Evolutionary conservation across 75 land plant species (phyloP).

Genomic region (Larix kaempferi): DNA sequence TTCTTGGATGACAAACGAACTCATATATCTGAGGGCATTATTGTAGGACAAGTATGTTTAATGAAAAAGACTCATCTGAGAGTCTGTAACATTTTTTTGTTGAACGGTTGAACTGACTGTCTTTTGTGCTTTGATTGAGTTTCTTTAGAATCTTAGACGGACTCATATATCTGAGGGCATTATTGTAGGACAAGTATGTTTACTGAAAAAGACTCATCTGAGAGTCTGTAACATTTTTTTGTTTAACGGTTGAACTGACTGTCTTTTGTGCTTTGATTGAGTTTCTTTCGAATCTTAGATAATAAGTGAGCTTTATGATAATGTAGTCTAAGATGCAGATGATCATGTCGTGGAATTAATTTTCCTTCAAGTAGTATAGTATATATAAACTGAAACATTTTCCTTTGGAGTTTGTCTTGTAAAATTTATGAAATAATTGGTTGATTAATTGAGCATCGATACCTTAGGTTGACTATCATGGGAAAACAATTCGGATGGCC

Average conservation of each 20-base stretch:
- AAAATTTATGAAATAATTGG: neutral
- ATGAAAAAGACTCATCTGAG: neutral
- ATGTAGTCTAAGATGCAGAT: neutral
- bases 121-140: neutral
- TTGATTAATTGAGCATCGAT: neutral
- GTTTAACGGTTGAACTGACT: neutral
- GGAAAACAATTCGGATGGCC: slow-evolving; percentile 24
- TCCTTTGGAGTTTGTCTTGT: neutral
- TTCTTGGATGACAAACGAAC: slow-evolving; percentile 35
- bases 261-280: neutral
- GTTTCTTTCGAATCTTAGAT: too few relatives aligned
- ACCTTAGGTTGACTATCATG: slow-evolving; percentile 26
- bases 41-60: slow-evolving; percentile 23
- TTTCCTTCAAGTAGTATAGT: neutral
- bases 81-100: neutral
- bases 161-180: slow-evolving; percentile 31
- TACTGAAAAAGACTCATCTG: neutral
- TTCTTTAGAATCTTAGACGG: slow-evolving; percentile 5
- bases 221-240: neutral
- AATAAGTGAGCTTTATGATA: too few relatives aligned
- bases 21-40: slow-evolving; percentile 28
- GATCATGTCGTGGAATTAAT: neutral
- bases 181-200: slow-evolving; percentile 25
- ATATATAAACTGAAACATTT: neutral
- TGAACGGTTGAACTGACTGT: neutral